These are phyloP conservation scores for Phaffomyces thermotolerans DNA, from an alignment of 805 yeast genomes.

Conservation along the genomic window DNA sequence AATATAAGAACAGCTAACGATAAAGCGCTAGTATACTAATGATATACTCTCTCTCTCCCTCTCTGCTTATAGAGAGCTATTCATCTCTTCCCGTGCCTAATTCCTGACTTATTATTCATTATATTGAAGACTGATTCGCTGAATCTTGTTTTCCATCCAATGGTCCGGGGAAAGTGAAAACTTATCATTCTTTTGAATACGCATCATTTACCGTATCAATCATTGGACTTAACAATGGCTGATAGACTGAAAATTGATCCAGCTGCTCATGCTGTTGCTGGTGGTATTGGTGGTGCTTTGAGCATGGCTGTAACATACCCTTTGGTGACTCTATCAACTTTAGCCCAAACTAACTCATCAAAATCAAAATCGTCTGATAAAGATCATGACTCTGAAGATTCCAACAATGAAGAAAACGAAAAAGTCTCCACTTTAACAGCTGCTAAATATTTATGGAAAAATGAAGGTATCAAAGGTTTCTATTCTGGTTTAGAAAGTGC, in stretches of 20 bases:
- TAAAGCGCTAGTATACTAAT: too few species aligned
- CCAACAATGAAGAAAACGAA: conserved; percentile 5
- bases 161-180: not conserved
- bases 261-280: conserved; percentile 82
- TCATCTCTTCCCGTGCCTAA: too few species aligned
- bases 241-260: conserved; percentile 23
- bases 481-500: conserved; percentile 89
- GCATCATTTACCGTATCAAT: too few species aligned
- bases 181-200: not conserved
- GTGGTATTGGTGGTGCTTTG: conserved; percentile 89
- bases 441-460: conserved; percentile 39
- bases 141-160: too few species aligned
- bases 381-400: conserved; percentile 1
- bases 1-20: too few species aligned
- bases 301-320: conserved; percentile 89
- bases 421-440: conserved; percentile 28
- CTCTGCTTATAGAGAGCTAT: too few species aligned
- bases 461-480: conserved; percentile 61
- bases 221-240: conserved; percentile 10
- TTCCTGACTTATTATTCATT: too few species aligned
- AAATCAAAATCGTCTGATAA: conserved; percentile 15
- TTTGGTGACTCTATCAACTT: conserved; percentile 74
- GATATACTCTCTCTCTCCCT: too few species aligned
- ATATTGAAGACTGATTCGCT: too few species aligned
- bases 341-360: conserved; percentile 65